These are phyloP conservation scores for Malus fusca DNA, from an alignment of 306 rosid genomes.

Conservation along the genomic window DNA sequence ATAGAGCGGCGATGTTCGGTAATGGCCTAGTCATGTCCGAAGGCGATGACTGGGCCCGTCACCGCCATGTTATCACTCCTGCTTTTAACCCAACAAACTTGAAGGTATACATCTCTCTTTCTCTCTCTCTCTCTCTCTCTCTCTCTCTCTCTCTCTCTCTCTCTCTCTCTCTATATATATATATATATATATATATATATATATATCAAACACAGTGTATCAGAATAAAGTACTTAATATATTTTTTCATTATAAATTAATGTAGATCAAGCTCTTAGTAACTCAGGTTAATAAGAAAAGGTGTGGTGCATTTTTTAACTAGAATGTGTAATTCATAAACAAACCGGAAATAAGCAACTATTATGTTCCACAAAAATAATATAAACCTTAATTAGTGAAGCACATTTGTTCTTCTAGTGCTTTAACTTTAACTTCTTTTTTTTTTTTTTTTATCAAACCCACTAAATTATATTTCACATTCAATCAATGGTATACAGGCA, in stretches of 20 bases:
- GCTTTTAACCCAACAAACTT: constrained; percentile 58
- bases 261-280: too few relatives aligned
- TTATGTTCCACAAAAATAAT: neutral
- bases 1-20: constrained; percentile 73
- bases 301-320: neutral
- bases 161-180: neutral
- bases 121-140: neutral
- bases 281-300: too few relatives aligned
- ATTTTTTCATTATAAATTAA: too few relatives aligned
- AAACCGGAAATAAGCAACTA: neutral
- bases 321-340: neutral
- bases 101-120: constrained; percentile 32
- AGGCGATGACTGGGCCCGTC: constrained; percentile 68
- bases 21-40: constrained; percentile 66
- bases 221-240: neutral
- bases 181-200: too few relatives aligned
- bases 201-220: neutral
- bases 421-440: neutral
- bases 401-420: neutral
- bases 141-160: neutral
- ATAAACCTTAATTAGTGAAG: neutral
- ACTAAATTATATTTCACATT: constrained; percentile 9
- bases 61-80: constrained; percentile 59
- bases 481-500: constrained; percentile 30
- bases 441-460: neutral